A percentile compares a stretch with the other conserved stretches of the same genome.
Conservation (phyloP, 495 filamentous ascomycete species). For the Penicillium goetzii region DNA sequence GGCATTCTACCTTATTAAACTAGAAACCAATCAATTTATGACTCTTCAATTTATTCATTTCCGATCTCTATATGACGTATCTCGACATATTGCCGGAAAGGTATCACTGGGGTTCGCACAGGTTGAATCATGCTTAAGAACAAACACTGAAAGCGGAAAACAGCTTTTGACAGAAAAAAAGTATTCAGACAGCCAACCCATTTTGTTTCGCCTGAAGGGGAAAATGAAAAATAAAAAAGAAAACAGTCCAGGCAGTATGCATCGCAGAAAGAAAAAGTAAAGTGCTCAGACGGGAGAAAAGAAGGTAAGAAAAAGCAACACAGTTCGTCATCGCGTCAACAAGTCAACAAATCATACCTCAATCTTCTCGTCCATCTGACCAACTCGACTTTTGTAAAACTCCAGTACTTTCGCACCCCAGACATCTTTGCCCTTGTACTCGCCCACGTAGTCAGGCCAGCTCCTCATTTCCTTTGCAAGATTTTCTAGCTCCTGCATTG, state of each 20-base stretch:
- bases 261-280: conserved; percentile 20
- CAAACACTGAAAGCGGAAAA: neutral
- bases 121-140: conserved; percentile 1
- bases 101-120: neutral
- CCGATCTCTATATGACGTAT: neutral
- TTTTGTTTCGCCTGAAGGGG: conserved; percentile 29
- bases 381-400: conserved; percentile 42
- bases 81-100: neutral
- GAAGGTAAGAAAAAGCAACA: conserved; percentile 13
- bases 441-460: conserved; percentile 56
- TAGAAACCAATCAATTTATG: neutral
- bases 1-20: conserved; percentile 11
- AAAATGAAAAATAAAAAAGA: conserved; percentile 14
- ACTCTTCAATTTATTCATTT: conserved; percentile 1
- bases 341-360: conserved; percentile 26
- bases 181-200: conserved; percentile 41
- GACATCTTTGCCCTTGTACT: conserved; percentile 56
- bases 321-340: conserved; percentile 5
- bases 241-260: neutral
- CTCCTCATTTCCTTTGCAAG: conserved; percentile 53
- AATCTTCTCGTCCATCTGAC: conserved; percentile 23
- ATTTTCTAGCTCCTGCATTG: conserved; percentile 47
- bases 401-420: conserved; percentile 53
- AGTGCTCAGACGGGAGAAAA: conserved; percentile 25
- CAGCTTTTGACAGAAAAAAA: conserved; percentile 8